Conservation (phyloP, 495 filamentous ascomycete species). For the Aspergillus nidulans region DNA sequence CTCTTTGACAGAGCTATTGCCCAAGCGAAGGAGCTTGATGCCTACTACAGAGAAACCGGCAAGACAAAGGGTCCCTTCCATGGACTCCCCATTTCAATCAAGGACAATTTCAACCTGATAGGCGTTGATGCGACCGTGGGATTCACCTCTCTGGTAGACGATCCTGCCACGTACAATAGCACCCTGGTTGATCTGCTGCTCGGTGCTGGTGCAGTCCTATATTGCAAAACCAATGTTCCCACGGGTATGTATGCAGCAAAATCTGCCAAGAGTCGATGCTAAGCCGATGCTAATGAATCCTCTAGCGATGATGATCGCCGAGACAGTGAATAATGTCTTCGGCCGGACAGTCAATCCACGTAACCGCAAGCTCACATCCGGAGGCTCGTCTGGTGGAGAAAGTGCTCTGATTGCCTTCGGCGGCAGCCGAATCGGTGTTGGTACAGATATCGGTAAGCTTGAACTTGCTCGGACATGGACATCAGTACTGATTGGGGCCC, state of each 20-base stretch:
- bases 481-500: not conserved
- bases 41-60: conserved; percentile 23
- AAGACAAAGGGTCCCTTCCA: conserved; percentile 56
- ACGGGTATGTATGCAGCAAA: not conserved
- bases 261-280: not conserved
- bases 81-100: conserved; percentile 50
- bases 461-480: not conserved
- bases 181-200: conserved; percentile 11
- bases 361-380: conserved; percentile 3
- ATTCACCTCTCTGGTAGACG: conserved; percentile 18
- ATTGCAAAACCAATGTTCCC: conserved; percentile 17
- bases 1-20: conserved; percentile 41
- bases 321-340: conserved; percentile 9
- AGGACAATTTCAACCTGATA: conserved; percentile 24
- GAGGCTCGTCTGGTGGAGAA: conserved; percentile 7
- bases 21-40: conserved; percentile 34
- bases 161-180: conserved; percentile 19
- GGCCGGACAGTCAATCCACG: conserved; percentile 8
- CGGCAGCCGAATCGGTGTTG: conserved; percentile 9
- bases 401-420: conserved; percentile 8
- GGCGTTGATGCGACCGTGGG: conserved; percentile 20
- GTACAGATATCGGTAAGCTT: conserved; percentile 6
- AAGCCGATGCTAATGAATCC: not conserved
- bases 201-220: conserved; percentile 10
- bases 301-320: conserved; percentile 11